Percentiles rank a stretch among this genome's conserved stretches.
Conservation (phyloP, 805 yeast species). For the Wickerhamiella sergipiensis region DNA sequence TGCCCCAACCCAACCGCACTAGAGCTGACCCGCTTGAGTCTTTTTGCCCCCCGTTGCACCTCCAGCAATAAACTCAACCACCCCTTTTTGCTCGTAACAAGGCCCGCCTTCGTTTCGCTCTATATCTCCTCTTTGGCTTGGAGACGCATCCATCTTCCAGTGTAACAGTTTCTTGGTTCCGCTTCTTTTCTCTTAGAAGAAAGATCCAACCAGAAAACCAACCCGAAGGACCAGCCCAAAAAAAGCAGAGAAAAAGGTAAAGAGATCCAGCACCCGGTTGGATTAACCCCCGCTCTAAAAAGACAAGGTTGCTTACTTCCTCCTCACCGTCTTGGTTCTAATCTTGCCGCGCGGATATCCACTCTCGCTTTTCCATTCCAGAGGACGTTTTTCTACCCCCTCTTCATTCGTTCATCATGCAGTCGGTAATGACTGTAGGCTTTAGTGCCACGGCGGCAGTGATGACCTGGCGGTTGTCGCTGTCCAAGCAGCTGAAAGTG, state of each 20-base stretch:
- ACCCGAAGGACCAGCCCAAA: too few species aligned
- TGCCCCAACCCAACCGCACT: neutral
- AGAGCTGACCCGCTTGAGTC: neutral
- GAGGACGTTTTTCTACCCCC: neutral
- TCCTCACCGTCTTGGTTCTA: neutral
- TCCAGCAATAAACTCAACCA: too few species aligned
- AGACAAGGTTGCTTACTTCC: too few species aligned
- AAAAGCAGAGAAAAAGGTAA: too few species aligned
- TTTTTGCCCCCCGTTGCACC: too few species aligned
- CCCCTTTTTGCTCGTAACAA: too few species aligned
- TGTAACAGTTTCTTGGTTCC: too few species aligned
- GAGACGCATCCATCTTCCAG: neutral
- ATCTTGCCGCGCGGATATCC: neutral
- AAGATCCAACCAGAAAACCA: too few species aligned
- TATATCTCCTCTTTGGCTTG: neutral
- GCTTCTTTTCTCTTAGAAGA: too few species aligned
- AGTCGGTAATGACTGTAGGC: constrained; percentile 15
- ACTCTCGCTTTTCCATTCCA: neutral
- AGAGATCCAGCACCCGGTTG: too few species aligned
- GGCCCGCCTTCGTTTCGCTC: too few species aligned
- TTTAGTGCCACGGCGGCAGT: constrained; percentile 19
- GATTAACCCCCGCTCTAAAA: too few species aligned
- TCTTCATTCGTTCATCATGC: neutral
- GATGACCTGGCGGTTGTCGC: constrained; percentile 17
- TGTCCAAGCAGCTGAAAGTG: constrained; percentile 10